These are phyloP conservation scores for Candida andamanensis DNA, from an alignment of 805 yeast species.

Conservation along the genomic window DNA sequence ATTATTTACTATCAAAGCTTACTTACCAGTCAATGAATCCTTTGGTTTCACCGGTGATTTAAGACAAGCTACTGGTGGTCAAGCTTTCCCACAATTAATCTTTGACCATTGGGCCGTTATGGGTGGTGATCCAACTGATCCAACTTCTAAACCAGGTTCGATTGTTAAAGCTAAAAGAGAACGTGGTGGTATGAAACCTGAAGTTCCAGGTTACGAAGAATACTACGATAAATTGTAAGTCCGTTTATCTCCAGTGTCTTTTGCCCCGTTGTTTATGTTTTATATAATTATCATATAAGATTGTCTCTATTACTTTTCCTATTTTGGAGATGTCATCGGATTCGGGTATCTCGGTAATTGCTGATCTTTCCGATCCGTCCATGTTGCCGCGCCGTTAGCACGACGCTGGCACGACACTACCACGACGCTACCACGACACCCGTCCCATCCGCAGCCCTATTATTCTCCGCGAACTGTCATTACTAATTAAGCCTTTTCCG, in stretches of 20 bases:
- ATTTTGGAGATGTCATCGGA: too few species aligned
- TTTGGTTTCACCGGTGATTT: slow-evolving; percentile 99
- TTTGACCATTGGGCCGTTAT: slow-evolving; percentile 97
- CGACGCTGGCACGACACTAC: too few species aligned
- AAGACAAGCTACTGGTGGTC: slow-evolving; percentile 99
- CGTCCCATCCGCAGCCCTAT: too few species aligned
- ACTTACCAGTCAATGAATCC: slow-evolving; percentile 99
- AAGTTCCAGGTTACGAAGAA: slow-evolving; percentile 98
- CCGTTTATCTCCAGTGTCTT: slow-evolving; percentile 1
- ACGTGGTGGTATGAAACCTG: slow-evolving; percentile 96
- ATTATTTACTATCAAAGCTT: slow-evolving; percentile 98
- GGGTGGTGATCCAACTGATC: slow-evolving; percentile 90
- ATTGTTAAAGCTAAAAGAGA: slow-evolving; percentile 65
- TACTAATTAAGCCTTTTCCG: too few species aligned
- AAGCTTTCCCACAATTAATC: slow-evolving; percentile 99
- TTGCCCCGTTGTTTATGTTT: slow-evolving; percentile 6
- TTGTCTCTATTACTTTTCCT: too few species aligned
- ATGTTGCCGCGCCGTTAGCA: too few species aligned
- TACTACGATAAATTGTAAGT: slow-evolving; percentile 85
- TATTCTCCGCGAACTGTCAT: too few species aligned
- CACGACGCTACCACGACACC: too few species aligned
- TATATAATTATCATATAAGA: too few species aligned
- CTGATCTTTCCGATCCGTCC: too few species aligned
- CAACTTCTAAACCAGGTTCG: slow-evolving; percentile 61
- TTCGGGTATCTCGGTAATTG: too few species aligned